These are phyloP conservation scores for Dillenia turbinata DNA, from an alignment of 164 flowering plant species.

Conservation along the genomic window DNA sequence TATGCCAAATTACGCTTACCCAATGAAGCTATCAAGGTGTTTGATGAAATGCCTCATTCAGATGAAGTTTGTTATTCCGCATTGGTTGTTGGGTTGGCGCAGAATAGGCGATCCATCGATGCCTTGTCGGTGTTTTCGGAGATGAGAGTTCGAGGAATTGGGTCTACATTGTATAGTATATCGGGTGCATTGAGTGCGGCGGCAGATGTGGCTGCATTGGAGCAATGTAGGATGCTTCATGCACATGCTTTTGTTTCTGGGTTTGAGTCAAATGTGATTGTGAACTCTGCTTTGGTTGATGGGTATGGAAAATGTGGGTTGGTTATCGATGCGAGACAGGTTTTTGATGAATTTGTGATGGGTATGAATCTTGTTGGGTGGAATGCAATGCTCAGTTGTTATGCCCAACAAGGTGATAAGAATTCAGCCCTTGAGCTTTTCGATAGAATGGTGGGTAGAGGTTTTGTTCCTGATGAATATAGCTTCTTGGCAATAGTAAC, in stretches of 20 bases:
- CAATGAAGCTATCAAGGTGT: conserved; percentile 35
- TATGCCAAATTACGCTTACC: conserved; percentile 36
- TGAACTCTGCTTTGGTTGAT: conserved; percentile 55
- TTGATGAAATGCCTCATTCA: conserved; percentile 48
- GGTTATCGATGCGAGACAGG: conserved; percentile 42
- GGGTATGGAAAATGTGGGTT: conserved; percentile 71
- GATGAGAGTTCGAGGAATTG: conserved; percentile 34
- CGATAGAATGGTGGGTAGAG: conserved; percentile 27
- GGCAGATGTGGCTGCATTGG: conserved; percentile 48
- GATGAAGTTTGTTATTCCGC: conserved; percentile 60
- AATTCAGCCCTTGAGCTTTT: conserved; percentile 38
- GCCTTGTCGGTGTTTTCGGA: conserved; percentile 40
- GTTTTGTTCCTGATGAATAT: conserved; percentile 47
- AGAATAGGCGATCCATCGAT: conserved; percentile 30
- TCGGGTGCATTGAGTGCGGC: conserved; percentile 56
- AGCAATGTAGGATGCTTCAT: conserved; percentile 57
- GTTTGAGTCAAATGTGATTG: conserved; percentile 36
- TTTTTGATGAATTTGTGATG: conserved; percentile 39
- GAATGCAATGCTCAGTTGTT: conserved; percentile 64
- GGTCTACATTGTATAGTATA: conserved; percentile 40
- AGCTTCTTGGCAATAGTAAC: conserved; percentile 58
- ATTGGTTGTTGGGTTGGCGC: conserved; percentile 53
- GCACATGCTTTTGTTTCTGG: conserved; percentile 54
- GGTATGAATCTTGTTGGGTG: conserved; percentile 42
- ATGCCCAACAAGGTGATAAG: conserved; percentile 69